Percentiles rank a stretch among this genome's conserved stretches.
Evolutionary conservation across 1,284 basidiomycete genomes (phyloP).

Genomic region (Tilletia caries): DNA sequence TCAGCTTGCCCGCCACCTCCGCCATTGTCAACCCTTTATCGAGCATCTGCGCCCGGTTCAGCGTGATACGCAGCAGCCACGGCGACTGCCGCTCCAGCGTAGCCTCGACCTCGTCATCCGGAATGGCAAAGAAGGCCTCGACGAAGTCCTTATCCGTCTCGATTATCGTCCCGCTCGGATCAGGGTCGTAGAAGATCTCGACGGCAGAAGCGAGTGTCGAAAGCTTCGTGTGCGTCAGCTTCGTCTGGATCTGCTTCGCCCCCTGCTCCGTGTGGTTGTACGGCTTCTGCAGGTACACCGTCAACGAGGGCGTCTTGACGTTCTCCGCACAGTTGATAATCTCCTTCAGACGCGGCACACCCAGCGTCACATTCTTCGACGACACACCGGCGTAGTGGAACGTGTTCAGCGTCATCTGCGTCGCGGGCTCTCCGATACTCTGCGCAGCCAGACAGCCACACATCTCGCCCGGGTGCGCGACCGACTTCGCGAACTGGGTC

Average conservation of each 20-base stretch:
- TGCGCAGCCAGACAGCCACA: constrained; percentile 96
- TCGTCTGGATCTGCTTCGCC: constrained; percentile 85
- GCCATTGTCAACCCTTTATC: constrained; percentile 95
- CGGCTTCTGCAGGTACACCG: constrained; percentile 66
- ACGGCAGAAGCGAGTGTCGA: constrained; percentile 92
- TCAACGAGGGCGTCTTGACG: constrained; percentile 94
- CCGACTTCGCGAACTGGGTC: constrained; percentile 65
- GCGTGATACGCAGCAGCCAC: constrained; percentile 92
- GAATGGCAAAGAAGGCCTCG: constrained; percentile 98
- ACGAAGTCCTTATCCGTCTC: constrained; percentile 95
- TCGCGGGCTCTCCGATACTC: constrained; percentile 98
- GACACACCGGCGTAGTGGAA: constrained; percentile 99
- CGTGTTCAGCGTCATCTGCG: constrained; percentile 94
- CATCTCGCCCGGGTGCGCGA: constrained; percentile 96
- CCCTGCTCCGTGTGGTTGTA: constrained; percentile 50
- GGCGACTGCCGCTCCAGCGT: constrained; percentile 90
- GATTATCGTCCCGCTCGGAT: constrained; percentile 86
- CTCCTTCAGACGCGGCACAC: constrained; percentile 95
- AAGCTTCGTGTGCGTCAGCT: constrained; percentile 88
- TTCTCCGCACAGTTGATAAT: constrained; percentile 99
- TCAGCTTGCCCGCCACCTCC: constrained; percentile 88
- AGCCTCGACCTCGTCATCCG: constrained; percentile 89
- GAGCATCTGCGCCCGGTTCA: constrained; percentile 96
- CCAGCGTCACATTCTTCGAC: constrained; percentile 93
- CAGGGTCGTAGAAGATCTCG: constrained; percentile 97